Conservation (phyloP, 345 rosid species). For the Rhizophora apiculata region DNA sequence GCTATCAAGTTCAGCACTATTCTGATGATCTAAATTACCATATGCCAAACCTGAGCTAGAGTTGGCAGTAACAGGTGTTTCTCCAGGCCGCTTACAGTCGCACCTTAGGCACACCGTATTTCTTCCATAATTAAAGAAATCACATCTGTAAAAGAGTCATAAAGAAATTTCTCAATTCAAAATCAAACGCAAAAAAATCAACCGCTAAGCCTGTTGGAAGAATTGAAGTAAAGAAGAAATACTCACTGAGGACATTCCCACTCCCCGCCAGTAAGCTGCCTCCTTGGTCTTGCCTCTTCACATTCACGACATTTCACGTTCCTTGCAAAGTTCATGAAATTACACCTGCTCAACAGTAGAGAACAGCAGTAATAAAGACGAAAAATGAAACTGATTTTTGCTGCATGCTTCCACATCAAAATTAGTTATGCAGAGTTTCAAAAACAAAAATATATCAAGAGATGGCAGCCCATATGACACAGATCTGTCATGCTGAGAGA, state of each 20-base stretch:
- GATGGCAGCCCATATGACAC: background rate
- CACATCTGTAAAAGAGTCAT: conserved; percentile 55
- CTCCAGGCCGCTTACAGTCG: conserved; percentile 77
- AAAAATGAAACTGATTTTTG: conserved; percentile 1
- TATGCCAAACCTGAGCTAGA: conserved; percentile 31
- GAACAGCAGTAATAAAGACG: background rate
- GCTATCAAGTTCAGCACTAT: conserved; percentile 43
- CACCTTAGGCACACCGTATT: conserved; percentile 87
- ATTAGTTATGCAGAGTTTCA: background rate
- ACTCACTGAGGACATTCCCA: conserved; percentile 99
- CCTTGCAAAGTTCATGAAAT: conserved; percentile 87
- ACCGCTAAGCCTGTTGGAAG: conserved; percentile 1
- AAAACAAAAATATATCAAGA: background rate
- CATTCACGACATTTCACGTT: conserved; percentile 87
- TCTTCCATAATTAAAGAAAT: conserved; percentile 71
- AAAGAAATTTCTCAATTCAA: conserved; percentile 18
- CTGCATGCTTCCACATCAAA: background rate
- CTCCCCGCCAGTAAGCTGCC: conserved; percentile 82
- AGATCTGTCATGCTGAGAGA: background rate
- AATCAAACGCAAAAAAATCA: background rate
- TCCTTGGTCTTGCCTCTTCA: conserved; percentile 76
- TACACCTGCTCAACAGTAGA: conserved; percentile 63
- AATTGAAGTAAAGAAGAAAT: conserved; percentile 18
- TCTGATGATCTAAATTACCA: conserved; percentile 29
- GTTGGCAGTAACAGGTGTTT: conserved; percentile 23